Percentiles rank a stretch among this genome's conserved stretches.
Conservation (phyloP, 1,284 basidiomycete genomes). For the Entoloma clypeatum region DNA sequence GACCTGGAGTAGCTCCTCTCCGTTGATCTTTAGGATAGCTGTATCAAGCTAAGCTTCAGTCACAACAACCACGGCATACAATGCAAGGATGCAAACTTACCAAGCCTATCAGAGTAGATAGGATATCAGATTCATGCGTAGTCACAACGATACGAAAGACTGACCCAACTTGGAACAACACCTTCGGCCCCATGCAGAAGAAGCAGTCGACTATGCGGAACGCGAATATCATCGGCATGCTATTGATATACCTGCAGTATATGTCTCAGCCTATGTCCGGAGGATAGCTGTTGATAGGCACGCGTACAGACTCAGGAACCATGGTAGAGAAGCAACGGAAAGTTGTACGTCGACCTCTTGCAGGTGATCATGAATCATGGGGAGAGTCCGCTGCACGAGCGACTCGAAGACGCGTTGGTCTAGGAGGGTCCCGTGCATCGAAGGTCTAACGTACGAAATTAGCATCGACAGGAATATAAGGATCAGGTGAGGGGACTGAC, state of each 20-base stretch:
- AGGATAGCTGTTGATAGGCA: not conserved
- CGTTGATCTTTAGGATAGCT: constrained; percentile 99
- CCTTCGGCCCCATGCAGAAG: constrained; percentile 98
- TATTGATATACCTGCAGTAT: constrained; percentile 82
- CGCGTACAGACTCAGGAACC: constrained; percentile 91
- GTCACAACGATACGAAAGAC: constrained; percentile 26
- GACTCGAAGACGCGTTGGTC: constrained; percentile 99
- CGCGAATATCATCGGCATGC: constrained; percentile 99
- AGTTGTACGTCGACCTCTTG: constrained; percentile 91
- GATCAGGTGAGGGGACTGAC: constrained; percentile 39
- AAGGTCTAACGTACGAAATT: constrained; percentile 55
- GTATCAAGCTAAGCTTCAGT: constrained; percentile 9
- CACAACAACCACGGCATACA: not conserved
- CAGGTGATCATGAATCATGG: constrained; percentile 95
- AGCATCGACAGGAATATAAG: constrained; percentile 2
- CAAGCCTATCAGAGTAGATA: constrained; percentile 27
- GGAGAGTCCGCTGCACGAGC: constrained; percentile 86
- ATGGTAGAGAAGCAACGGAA: constrained; percentile 94
- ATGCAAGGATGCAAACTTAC: constrained; percentile 20
- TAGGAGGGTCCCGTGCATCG: constrained; percentile 97
- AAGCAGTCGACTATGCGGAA: constrained; percentile 99
- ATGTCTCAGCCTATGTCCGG: not conserved
- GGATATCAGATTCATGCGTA: constrained; percentile 12
- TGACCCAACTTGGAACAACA: constrained; percentile 95
- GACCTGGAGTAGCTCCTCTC: constrained; percentile 88